Conservation (phyloP, 1,139 yeast species). For the Blastobotrys illinoisensis region DNA sequence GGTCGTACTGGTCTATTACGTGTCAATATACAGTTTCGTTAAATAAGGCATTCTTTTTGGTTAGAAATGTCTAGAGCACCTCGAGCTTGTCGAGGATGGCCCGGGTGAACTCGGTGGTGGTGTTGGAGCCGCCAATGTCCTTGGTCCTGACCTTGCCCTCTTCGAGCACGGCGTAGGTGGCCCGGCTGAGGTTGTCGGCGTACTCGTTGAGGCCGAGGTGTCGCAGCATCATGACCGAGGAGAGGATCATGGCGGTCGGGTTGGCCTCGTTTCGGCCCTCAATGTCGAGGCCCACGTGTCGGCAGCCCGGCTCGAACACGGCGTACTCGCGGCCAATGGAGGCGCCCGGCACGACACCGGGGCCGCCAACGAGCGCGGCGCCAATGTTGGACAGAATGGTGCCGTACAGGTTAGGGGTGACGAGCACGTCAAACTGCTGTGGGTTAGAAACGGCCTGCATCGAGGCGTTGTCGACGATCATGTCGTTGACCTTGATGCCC, state of each 20-base stretch:
- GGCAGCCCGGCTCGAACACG: conserved; percentile 98
- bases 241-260: conserved; percentile 96
- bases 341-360: conserved; percentile 98
- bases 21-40: background rate
- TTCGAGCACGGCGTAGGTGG: conserved; percentile 83
- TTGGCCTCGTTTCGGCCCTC: conserved; percentile 92
- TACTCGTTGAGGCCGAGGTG: conserved; percentile 82
- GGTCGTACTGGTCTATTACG: background rate
- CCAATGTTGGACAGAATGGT: conserved; percentile 95
- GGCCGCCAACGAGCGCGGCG: conserved; percentile 98
- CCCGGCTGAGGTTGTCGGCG: conserved; percentile 82
- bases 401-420: conserved; percentile 97
- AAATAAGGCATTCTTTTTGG: background rate
- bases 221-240: conserved; percentile 86
- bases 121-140: conserved; percentile 83
- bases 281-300: conserved; percentile 97
- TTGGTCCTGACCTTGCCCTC: conserved; percentile 78
- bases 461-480: conserved; percentile 97
- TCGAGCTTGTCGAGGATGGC: conserved; percentile 68
- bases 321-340: conserved; percentile 97
- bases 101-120: conserved; percentile 91
- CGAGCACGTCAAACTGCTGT: conserved; percentile 96
- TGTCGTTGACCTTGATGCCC: conserved; percentile 75
- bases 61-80: conserved; percentile 28
- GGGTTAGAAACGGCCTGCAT: conserved; percentile 99